phyloP scores from a whole-genome alignment of 768 basidiomycete species.

The Mycena haematopus region DNA sequence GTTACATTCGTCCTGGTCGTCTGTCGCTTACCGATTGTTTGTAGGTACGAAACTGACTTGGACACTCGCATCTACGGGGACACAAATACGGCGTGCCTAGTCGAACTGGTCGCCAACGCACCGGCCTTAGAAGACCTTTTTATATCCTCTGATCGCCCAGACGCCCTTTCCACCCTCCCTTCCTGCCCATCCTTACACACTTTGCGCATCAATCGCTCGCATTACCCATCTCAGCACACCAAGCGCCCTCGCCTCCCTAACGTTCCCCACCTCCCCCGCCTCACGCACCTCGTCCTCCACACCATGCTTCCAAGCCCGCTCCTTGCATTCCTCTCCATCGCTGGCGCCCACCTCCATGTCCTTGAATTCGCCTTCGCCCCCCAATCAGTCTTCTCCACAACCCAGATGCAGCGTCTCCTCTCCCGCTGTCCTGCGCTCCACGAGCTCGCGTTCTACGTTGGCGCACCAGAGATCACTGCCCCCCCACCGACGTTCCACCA shows the following conservation, averaged over 20 bases:
- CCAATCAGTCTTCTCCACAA: conserved; percentile 14
- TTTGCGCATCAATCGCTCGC: conserved; percentile 18
- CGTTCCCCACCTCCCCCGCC: neutral
- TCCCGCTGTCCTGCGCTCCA: conserved; percentile 1
- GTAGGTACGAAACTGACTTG: conserved; percentile 15
- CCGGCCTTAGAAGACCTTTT: conserved; percentile 16
- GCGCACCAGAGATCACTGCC: conserved; percentile 20
- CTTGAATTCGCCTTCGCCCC: conserved; percentile 26
- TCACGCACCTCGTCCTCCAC: conserved; percentile 22
- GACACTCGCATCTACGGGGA: conserved; percentile 20
- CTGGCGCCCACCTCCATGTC: conserved; percentile 9
- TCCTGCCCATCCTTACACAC: conserved; percentile 9
- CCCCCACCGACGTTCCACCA: neutral
- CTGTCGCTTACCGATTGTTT: neutral
- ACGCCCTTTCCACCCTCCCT: conserved; percentile 12
- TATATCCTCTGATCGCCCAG: conserved; percentile 21
- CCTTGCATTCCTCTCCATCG: conserved; percentile 11
- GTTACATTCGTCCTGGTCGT: neutral
- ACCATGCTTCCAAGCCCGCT: conserved; percentile 14
- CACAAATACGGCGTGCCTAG: conserved; percentile 10
- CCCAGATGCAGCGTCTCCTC: conserved; percentile 23
- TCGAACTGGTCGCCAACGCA: conserved; percentile 16
- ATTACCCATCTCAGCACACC: conserved; percentile 5
- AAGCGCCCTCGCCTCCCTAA: neutral
- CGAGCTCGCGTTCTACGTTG: conserved; percentile 18